phyloP scores from a whole-genome alignment of 805 yeast genomes.

The Myxozyma mucilagina region DNA sequence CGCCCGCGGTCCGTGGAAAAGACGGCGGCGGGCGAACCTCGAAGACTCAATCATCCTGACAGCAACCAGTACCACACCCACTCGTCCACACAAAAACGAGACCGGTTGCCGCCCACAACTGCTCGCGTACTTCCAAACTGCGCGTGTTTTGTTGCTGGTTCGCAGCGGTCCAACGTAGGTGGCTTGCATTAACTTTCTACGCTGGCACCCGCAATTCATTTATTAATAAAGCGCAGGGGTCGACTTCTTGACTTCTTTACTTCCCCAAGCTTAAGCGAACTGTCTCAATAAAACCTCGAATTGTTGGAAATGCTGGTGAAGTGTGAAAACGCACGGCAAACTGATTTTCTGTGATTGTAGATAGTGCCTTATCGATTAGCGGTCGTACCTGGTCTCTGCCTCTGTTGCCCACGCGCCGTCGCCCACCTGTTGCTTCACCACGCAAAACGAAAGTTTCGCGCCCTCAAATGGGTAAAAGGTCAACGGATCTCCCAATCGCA shows the following conservation, averaged over 20 bases:
- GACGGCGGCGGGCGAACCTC: too few relatives aligned
- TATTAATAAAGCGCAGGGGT: background rate
- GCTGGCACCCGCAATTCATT: background rate
- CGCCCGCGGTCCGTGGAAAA: too few relatives aligned
- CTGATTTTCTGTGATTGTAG: too few relatives aligned
- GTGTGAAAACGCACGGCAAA: too few relatives aligned
- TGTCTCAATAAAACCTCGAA: too few relatives aligned
- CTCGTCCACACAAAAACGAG: too few relatives aligned
- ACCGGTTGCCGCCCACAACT: background rate
- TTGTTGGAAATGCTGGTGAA: too few relatives aligned
- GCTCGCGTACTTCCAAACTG: background rate
- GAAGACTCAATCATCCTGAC: too few relatives aligned
- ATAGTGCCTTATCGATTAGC: too few relatives aligned
- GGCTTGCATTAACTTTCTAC: background rate
- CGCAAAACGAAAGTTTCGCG: background rate
- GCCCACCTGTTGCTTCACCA: background rate
- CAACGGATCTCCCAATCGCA: background rate
- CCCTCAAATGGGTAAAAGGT: background rate
- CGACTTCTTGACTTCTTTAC: background rate
- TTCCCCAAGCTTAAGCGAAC: background rate
- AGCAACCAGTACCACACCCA: too few relatives aligned
- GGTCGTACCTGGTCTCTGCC: too few relatives aligned
- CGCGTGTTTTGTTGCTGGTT: background rate
- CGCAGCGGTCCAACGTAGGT: background rate
- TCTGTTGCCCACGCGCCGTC: background rate